Percentiles rank a stretch among this genome's conserved stretches.
These are phyloP conservation scores for Boletus rubroflammeus DNA, from an alignment of 768 basidiomycete genomes.

Conservation along the genomic window DNA sequence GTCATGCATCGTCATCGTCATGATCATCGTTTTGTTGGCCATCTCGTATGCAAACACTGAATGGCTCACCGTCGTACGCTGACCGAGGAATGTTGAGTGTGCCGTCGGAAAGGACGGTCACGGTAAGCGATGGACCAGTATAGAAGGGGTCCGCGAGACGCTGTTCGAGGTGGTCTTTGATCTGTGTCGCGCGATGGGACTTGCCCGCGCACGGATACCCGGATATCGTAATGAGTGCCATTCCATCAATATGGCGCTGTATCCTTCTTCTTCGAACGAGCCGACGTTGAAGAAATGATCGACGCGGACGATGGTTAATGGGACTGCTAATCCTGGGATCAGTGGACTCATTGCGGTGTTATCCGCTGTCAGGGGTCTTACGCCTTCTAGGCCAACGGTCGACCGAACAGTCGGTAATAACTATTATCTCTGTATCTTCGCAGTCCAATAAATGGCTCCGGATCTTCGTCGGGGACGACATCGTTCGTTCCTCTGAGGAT, in stretches of 20 bases:
- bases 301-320: neutral
- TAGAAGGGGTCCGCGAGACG: slow-evolving; percentile 49
- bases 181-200: slow-evolving; percentile 62
- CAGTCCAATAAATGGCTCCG: neutral
- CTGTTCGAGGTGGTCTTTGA: slow-evolving; percentile 53
- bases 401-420: too few relatives aligned
- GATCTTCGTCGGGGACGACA: neutral
- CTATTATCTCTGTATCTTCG: too few relatives aligned
- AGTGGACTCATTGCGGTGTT: too few relatives aligned
- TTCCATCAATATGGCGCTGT: slow-evolving; percentile 29
- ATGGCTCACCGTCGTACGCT: slow-evolving; percentile 67
- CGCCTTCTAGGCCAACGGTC: neutral
- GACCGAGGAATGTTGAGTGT: slow-evolving; percentile 56
- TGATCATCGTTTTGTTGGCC: neutral
- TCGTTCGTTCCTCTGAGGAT: neutral
- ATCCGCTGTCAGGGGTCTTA: neutral
- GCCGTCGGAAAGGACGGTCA: slow-evolving; percentile 69
- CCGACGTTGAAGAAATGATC: neutral
- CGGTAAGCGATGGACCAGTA: slow-evolving; percentile 45
- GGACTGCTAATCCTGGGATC: neutral
- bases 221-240: slow-evolving; percentile 91
- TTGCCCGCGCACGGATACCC: slow-evolving; percentile 92
- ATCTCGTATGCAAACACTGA: neutral
- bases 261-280: neutral
- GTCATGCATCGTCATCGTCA: neutral